Evolutionary conservation across 768 basidiomycete species (phyloP), one percentile per base, ranked within the genome.

Genomic region (Boletus tylopilopsis): DNA sequence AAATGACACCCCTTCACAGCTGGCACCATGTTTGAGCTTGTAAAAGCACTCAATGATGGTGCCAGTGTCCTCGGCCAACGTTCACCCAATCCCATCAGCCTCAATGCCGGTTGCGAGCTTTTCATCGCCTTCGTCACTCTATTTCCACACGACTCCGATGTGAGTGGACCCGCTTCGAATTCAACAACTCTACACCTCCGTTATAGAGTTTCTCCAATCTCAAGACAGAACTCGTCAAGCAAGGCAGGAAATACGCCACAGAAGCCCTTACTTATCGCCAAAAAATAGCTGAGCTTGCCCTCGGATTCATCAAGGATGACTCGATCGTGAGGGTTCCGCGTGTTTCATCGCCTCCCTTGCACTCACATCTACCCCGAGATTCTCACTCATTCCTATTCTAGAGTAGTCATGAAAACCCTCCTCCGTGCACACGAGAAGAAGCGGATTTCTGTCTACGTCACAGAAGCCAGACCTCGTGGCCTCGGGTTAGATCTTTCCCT

Each of bases 371-470:
- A 30, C 48, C 47, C 12, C 51, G 65, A 97, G 91, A 94, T 99
- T 64, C 79, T 99, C 50, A 97, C 94, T 3, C 96, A 99, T 70
- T 93, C 92, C 29, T 94, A 94, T 73, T 97, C 94, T 22, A 79
- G 96, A 61, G 94, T 97, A 38, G 95, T 99, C 47, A 86, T 94
- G 74, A 85, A 92, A 69, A 88, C 94, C 30, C 78, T 99, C 45
- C 77, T 97, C 39, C 81, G 87, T 49, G 94, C 96, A 16, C 92
- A 95, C 67, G 77, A 85, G 63, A 82, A 80, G 66, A 97, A 98
- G 73, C 81, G 94, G 49, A 91, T 98, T 69, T 92, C 90, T 62
- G 95, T 99, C 33, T 98, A 93, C 68, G 95, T 99, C 50, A 97
- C 95, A 58, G 92, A 97, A 82, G 90, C 91, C 29, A 81, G 91